phyloP scores from a whole-genome alignment of 805 yeast genomes.

The Candida rishiriensis region DNA sequence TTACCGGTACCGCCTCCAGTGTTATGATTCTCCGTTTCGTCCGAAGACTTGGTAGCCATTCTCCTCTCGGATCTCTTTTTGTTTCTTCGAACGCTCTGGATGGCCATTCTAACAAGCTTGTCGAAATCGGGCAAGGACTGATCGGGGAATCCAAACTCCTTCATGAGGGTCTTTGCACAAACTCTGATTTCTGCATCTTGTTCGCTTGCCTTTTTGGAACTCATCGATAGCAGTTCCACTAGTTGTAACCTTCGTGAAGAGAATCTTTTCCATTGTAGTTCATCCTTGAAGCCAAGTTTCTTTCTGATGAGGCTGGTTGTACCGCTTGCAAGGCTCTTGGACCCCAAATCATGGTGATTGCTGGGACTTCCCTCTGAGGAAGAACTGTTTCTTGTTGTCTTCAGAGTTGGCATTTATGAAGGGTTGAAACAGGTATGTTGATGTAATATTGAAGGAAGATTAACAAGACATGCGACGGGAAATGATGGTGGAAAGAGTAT shows the following conservation, averaged over 20 bases:
- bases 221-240: slow-evolving; percentile 64
- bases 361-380: slow-evolving; percentile 3
- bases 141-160: slow-evolving; percentile 69
- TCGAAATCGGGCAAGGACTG: slow-evolving; percentile 71
- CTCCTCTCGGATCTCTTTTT: slow-evolving; percentile 59
- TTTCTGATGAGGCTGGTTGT: slow-evolving; percentile 43
- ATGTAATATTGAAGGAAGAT: too few relatives aligned
- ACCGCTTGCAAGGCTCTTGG: slow-evolving; percentile 23
- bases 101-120: slow-evolving; percentile 85
- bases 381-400: not conserved
- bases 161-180: slow-evolving; percentile 72
- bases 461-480: too few relatives aligned
- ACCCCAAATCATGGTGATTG: not conserved
- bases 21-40: slow-evolving; percentile 3
- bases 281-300: slow-evolving; percentile 73
- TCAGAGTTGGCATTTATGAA: too few relatives aligned
- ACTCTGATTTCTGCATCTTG: slow-evolving; percentile 78
- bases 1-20: not conserved
- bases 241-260: slow-evolving; percentile 86
- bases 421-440: too few relatives aligned
- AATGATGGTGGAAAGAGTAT: too few relatives aligned
- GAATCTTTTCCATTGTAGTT: slow-evolving; percentile 80
- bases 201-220: slow-evolving; percentile 78
- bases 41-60: slow-evolving; percentile 20
- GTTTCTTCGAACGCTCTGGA: slow-evolving; percentile 88